Percentiles rank a stretch among this genome's conserved stretches.
Conservation (phyloP, 1,284 basidiomycete species). For the Athelia psychrophila region DNA sequence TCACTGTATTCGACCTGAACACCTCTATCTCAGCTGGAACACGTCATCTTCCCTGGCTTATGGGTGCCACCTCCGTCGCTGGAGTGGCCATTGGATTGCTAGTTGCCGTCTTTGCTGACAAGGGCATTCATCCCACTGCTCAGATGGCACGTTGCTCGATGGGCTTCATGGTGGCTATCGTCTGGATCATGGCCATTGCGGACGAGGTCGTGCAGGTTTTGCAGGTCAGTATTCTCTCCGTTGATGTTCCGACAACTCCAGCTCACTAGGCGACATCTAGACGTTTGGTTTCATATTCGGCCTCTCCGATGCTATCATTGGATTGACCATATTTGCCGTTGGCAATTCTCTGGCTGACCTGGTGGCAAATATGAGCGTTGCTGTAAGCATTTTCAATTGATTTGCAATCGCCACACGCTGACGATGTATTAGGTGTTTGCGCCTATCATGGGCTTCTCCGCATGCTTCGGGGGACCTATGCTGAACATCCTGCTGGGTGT, state of each 20-base stretch:
- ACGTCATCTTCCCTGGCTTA: slow-evolving; percentile 49
- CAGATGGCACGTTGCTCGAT: slow-evolving; percentile 80
- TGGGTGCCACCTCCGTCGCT: slow-evolving; percentile 50
- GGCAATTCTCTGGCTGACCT: slow-evolving; percentile 96
- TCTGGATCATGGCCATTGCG: slow-evolving; percentile 96
- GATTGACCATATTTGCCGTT: slow-evolving; percentile 93
- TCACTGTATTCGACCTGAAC: slow-evolving; percentile 4
- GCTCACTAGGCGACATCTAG: slow-evolving; percentile 33
- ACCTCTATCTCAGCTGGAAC: slow-evolving; percentile 45
- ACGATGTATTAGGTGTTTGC: slow-evolving; percentile 57
- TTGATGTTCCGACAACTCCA: not conserved
- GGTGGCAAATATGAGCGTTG: slow-evolving; percentile 94
- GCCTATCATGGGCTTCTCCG: slow-evolving; percentile 89
- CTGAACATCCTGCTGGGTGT: slow-evolving; percentile 94
- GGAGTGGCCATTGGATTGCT: slow-evolving; percentile 55
- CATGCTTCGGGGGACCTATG: slow-evolving; percentile 95
- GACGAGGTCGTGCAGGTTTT: slow-evolving; percentile 91
- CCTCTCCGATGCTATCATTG: slow-evolving; percentile 95
- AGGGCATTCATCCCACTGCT: slow-evolving; percentile 57
- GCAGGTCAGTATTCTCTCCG: slow-evolving; percentile 45
- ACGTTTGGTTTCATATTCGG: slow-evolving; percentile 93
- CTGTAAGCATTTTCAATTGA: slow-evolving; percentile 40
- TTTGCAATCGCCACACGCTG: slow-evolving; percentile 4
- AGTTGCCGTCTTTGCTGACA: slow-evolving; percentile 60
- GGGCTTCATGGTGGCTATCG: slow-evolving; percentile 85